Base-by-base conservation (phyloP, 2,329 filamentous ascomycete species). In the Biscogniauxia marginata region DNA sequence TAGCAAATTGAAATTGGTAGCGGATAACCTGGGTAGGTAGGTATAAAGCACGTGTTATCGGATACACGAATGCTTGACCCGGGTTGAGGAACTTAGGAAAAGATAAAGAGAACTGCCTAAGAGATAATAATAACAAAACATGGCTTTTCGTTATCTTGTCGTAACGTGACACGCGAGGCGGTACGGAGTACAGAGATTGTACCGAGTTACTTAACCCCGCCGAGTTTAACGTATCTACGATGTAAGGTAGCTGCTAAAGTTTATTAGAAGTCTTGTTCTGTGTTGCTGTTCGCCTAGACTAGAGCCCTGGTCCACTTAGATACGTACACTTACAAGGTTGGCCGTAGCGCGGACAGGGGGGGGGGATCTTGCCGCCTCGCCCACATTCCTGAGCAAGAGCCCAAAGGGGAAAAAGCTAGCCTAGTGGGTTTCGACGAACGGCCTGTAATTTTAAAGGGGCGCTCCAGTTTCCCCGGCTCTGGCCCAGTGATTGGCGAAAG, bases 381-480 rank as follows among this genome's bases (percentile, higher is more conserved):
- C 30, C 30, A 6, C 30, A 39, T 16, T 39, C 6, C 30, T 39
- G 30, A 2, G 45, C 45, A 46, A 18, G 45, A 23, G 45, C 45
- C 30, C 30, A n/a, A 39, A 46, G 45, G 18, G 45, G n/a, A n/a
- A n/a, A n/a, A n/a, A n/a, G n/a, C n/a, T n/a, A 20, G 18, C 18
- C 16, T 23, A n/a, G 48, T 39, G 48, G 23, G 30, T 45, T 43
- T 18, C 8, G 49, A 51, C 30, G 34, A 16, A 19, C 19, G 19
- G 18, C 49, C 49, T 51, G 49, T 21, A 51, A 51, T 51, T 44
- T 39, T 16, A 44, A 45, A 44, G 19, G 49, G 25, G 34, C 30
- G n/a, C 19, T 45, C 34, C 49, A 51, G 18, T 45, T 44, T n/a
- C 34, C 34, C 49, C 49, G 22, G 49, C 34, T 51, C 19, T 24